A percentile compares a stretch with the other conserved stretches of the same genome.
Evolutionary conservation across 2,329 filamentous ascomycete species (phyloP).

Genomic region (Penicillium expansum): DNA sequence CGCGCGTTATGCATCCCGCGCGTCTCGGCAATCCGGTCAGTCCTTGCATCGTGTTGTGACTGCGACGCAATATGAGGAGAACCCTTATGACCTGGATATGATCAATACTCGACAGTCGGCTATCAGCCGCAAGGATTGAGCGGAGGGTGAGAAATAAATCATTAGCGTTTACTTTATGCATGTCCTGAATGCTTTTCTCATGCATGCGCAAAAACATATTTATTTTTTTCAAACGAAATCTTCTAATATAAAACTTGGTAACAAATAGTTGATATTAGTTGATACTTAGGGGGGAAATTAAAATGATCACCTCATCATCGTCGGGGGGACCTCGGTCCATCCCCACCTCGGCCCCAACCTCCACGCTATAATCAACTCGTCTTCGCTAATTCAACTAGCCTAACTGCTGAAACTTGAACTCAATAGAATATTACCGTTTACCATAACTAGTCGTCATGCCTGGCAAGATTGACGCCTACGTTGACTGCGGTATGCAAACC

Average conservation of each 20-base stretch:
- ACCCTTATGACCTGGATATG: constrained; percentile 46
- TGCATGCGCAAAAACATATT: background rate
- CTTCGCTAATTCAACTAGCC: background rate
- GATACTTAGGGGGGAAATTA: background rate
- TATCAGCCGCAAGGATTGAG: constrained; percentile 19
- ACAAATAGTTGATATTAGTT: too few relatives aligned
- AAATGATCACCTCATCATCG: constrained; percentile 26
- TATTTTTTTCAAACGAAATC: too few relatives aligned
- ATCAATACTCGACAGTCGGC: constrained; percentile 39
- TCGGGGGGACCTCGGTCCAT: constrained; percentile 19
- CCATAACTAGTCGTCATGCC: constrained; percentile 11
- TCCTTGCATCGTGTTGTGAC: constrained; percentile 19
- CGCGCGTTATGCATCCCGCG: constrained; percentile 15
- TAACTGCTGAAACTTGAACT: background rate
- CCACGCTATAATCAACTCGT: constrained; percentile 10
- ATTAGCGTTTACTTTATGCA: background rate
- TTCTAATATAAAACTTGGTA: background rate
- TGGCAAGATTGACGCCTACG: constrained; percentile 24
- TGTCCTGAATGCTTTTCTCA: background rate
- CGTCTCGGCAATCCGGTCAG: constrained; percentile 19
- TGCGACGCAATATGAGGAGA: constrained; percentile 39
- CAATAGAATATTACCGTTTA: background rate
- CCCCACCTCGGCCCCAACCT: constrained; percentile 16
- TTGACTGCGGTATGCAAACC: constrained; percentile 22
- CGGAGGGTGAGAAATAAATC: background rate